Evolutionary conservation across 2,329 filamentous ascomycete species (phyloP).

Genomic region (Cadophora gregata): DNA sequence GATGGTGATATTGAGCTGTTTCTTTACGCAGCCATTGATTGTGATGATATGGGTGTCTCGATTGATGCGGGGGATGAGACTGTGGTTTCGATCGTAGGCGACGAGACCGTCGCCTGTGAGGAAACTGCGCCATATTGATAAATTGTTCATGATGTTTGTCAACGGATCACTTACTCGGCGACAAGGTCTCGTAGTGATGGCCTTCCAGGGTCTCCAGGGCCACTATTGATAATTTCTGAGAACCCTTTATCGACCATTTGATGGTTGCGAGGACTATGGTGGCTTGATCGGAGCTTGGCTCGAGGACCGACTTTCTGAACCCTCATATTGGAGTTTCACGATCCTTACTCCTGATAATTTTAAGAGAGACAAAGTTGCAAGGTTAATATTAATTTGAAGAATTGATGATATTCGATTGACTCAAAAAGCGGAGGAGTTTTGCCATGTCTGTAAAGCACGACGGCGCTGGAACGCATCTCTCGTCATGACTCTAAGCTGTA

Average conservation of each 20-base stretch:
- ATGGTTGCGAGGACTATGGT: neutral
- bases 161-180: neutral
- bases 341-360: no score
- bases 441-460: neutral
- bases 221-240: neutral
- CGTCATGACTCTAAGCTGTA: neutral
- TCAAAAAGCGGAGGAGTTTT: no score
- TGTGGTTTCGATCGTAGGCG: constrained; percentile 1
- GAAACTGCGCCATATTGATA: neutral
- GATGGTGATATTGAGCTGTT: neutral
- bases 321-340: neutral
- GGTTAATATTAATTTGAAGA: no score
- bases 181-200: neutral
- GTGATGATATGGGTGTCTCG: neutral
- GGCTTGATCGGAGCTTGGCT: neutral
- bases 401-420: neutral
- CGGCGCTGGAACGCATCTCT: neutral
- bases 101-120: neutral
- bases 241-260: neutral
- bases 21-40: neutral
- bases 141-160: neutral
- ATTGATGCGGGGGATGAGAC: neutral
- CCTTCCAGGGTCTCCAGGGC: neutral
- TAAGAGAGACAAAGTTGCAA: no score
- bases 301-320: neutral